Evolutionary conservation across 495 filamentous ascomycete genomes (phyloP).

Genomic region (Penicillium flavigenum): DNA sequence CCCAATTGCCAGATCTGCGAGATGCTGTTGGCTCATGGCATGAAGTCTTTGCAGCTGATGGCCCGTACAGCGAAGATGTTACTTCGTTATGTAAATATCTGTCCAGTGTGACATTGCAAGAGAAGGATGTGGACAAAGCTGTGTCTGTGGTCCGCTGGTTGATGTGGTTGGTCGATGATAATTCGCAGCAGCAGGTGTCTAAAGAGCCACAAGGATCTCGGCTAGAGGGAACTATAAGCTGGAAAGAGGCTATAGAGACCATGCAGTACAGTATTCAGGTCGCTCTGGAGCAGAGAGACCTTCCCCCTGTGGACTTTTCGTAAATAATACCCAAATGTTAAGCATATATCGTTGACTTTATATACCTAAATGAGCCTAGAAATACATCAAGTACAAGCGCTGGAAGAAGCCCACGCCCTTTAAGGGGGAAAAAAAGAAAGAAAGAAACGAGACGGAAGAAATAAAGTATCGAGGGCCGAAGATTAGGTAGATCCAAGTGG

Average conservation of each 20-base stretch:
- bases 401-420: too few species aligned
- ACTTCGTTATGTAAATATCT: slow-evolving; percentile 67
- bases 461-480: too few species aligned
- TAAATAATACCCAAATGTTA: slow-evolving; percentile 10
- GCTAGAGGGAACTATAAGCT: slow-evolving; percentile 29
- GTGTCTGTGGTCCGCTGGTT: slow-evolving; percentile 69
- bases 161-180: slow-evolving; percentile 64
- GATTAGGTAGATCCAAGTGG: neutral
- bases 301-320: slow-evolving; percentile 61
- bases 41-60: slow-evolving; percentile 60
- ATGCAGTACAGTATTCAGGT: slow-evolving; percentile 59
- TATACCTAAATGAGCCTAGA: neutral
- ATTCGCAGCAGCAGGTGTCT: slow-evolving; percentile 11
- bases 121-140: slow-evolving; percentile 74
- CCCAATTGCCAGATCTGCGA: slow-evolving; percentile 54
- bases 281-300: slow-evolving; percentile 60
- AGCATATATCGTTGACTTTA: neutral
- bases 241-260: slow-evolving; percentile 52
- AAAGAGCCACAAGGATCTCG: slow-evolving; percentile 9
- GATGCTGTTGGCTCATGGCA: slow-evolving; percentile 67
- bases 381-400: too few species aligned
- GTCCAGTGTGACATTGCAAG: slow-evolving; percentile 63
- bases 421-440: too few species aligned
- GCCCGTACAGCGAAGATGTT: slow-evolving; percentile 77
- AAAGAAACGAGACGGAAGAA: too few species aligned